A percentile compares a stretch with the other conserved stretches of the same genome.
Evolutionary conservation across 768 basidiomycete species (phyloP).

Genomic region (Myochromella boudieri): DNA sequence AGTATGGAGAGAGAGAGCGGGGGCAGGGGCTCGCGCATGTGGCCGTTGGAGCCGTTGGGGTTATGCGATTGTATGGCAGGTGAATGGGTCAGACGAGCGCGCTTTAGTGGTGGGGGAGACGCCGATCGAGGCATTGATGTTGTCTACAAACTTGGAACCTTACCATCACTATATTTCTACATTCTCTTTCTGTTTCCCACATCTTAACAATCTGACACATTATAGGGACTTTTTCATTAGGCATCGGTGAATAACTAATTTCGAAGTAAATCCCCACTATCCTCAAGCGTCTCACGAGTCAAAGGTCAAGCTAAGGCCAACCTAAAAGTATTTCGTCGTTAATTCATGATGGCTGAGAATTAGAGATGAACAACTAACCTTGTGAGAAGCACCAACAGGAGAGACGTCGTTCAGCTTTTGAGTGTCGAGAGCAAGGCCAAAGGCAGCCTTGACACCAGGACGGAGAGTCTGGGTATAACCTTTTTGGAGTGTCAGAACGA

Average conservation of each 20-base stretch:
- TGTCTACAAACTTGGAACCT: too few relatives aligned
- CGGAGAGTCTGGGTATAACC: constrained; percentile 93
- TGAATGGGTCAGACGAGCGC: constrained; percentile 26
- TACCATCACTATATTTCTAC: too few relatives aligned
- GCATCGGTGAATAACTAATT: constrained; percentile 27
- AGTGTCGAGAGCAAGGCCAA: constrained; percentile 95
- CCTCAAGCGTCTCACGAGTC: constrained; percentile 54
- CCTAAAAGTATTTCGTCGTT: constrained; percentile 31
- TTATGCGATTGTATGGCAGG: constrained; percentile 5
- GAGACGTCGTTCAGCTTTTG: constrained; percentile 80
- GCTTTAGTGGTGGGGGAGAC: constrained; percentile 31
- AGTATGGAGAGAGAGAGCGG: constrained; percentile 80
- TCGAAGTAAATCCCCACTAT: constrained; percentile 30
- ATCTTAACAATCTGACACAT: not conserved
- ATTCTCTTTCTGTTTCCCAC: not conserved
- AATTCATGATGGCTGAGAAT: not conserved
- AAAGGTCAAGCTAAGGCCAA: constrained; percentile 74
- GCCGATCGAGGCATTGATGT: constrained; percentile 22
- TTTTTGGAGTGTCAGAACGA: constrained; percentile 20
- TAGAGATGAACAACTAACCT: constrained; percentile 40
- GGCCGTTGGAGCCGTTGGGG: constrained; percentile 24
- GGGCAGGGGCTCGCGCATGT: constrained; percentile 37
- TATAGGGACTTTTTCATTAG: constrained; percentile 13
- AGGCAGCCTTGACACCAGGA: constrained; percentile 88
- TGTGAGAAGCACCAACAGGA: constrained; percentile 71